Conservation (phyloP, 257 asterid species). For the Leptodermis oblonga region DNA sequence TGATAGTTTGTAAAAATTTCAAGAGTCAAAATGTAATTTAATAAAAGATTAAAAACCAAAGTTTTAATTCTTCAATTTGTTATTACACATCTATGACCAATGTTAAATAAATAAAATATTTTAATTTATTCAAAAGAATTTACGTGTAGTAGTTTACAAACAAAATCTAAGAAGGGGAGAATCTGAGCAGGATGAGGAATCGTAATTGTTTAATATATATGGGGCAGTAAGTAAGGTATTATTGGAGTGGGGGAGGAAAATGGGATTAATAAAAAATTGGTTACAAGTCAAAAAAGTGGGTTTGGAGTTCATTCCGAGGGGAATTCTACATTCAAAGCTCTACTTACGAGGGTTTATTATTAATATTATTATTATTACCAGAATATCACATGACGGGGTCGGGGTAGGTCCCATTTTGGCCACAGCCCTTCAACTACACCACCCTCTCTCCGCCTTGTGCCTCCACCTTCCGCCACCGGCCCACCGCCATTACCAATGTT, state of each 20-base stretch:
- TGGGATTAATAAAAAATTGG: constrained; percentile 1
- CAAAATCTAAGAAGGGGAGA: constrained; percentile 12
- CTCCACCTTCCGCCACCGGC: neutral
- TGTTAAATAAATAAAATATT: too few species aligned
- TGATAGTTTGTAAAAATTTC: too few species aligned
- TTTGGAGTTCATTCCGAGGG: constrained; percentile 42
- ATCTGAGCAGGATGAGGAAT: neutral
- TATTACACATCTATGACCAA: too few species aligned
- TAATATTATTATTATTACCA: constrained; percentile 33
- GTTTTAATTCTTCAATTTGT: too few species aligned
- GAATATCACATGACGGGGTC: constrained; percentile 44
- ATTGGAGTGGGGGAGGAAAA: neutral
- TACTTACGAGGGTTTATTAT: constrained; percentile 38
- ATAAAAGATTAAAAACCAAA: too few species aligned
- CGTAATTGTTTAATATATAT: neutral
- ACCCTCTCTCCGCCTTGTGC: neutral
- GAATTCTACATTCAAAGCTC: constrained; percentile 58
- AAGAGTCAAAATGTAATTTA: too few species aligned
- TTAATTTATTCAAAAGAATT: too few species aligned
- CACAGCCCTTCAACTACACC: constrained; percentile 19
- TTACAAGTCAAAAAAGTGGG: constrained; percentile 52
- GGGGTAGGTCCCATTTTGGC: constrained; percentile 12
- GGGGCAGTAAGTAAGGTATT: too few species aligned
- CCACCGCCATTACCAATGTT: neutral
- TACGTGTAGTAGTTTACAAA: too few species aligned